Evolutionary conservation across 371 early-diverging fungal genomes (phyloP), one percentile per base, ranked within the genome.

Genomic region (Funneliformis caledonium): DNA sequence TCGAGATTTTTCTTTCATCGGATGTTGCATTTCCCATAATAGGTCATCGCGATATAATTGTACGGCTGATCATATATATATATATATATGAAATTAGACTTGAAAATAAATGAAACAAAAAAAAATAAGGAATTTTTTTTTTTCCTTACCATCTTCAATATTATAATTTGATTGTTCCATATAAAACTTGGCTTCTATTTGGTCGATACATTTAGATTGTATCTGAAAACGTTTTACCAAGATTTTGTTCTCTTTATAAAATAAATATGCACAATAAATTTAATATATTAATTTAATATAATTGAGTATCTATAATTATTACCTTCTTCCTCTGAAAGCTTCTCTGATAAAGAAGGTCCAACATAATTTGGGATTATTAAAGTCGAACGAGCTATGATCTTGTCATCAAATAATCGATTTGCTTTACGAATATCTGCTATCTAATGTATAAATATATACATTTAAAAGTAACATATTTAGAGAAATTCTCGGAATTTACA

Each of bases 11-110:
- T 65, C 67, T 65, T 26, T 26, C 16, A 37, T 69, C 43, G 70
- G 70, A 43, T 69, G 70, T 12, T 69, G 70, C 70, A 69, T 69
- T 43, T 69, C 70, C 70, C 70, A 69, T 19, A 69, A 45, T n/a
- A 69, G 8, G 43, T 69, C 70, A 69, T 69, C 70, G 0, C 70
- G 31, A 69, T 69, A 69, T 9, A 45, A 12, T 9, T 69, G 31
- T 69, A n/a, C 2, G 10, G 70, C 70, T 43, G 70, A 37, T 43
- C 7, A 47, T 9, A 19, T 2, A 52, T 16, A 26, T 26, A 26
- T 26, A 3, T 37, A 37, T 37, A 37, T 37, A 1, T 37, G 37
- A 3, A 52, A 52, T 52, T 52, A 52, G 16, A 52, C 12, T 16
- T 50, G 11, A 3, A 50, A 11, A 50, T 14, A 12, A 47, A 47